Evolutionary conservation across 2,329 filamentous ascomycete species (phyloP), one percentile per base, ranked within the genome.

Genomic region (Penicillium sp.): DNA sequence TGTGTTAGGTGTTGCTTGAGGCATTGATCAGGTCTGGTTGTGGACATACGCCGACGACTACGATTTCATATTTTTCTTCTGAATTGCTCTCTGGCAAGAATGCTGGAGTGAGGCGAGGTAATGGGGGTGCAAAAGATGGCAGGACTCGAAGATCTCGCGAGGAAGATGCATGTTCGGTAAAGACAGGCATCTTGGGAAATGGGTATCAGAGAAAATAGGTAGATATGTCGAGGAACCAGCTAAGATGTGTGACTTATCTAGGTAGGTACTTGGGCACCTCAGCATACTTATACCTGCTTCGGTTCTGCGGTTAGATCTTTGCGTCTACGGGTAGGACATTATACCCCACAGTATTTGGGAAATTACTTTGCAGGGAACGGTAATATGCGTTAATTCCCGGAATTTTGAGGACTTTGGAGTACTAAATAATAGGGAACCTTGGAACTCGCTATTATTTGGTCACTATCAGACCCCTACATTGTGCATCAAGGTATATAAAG

Each of bases 61-160:
- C 64, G 1, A 78, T 74, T 58, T 79, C 76, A 64, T 77, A 77
- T 53, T 64, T 71, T 12, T 40, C 37, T 43, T 73, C 73, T 5
- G 57, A 56, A 25, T 54, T 54, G 9, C 35, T 53, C 33, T 47
- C 41, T 15, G 57, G 42, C 6, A 60, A 53, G 14, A 63, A 60
- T 26, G 49, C 46, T 1, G 69, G 66, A 0, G 68, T 60, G 6
- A 75, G 57, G 31, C 72, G 69, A 40, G 75, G 73, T 22, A 77
- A 58, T 44, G 75, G 73, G 29, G 69, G 67, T 14, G 71, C 72
- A 54, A 75, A 74, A 12, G 73, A 74, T n/a, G 74, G 74, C 14
- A 72, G 66, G 14, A 75, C 69, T 49, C 74, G 73, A 4, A 76
- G 64, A 50, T 76, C 72, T 20, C 75, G 72, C 29, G 69, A 69